A percentile compares a stretch with the other conserved stretches of the same genome.
Evolutionary conservation across 306 rosid species (phyloP).

Genomic region (Phaseolus lunatus): DNA sequence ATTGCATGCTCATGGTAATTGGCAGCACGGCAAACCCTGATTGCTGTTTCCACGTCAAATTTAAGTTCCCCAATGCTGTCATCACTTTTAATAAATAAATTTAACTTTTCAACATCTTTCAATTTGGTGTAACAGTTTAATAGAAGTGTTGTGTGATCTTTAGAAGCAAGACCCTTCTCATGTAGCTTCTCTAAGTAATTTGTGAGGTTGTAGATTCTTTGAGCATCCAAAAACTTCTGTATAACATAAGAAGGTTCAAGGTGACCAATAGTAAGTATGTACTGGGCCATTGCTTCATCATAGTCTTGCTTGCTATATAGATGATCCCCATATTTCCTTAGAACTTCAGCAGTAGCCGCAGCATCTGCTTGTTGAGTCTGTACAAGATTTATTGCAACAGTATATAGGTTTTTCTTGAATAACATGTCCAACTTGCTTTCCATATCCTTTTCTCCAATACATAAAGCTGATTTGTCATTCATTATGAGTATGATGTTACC

Average conservation of each 20-base stretch:
- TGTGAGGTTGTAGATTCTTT: constrained; percentile 93
- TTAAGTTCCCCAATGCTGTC: constrained; percentile 85
- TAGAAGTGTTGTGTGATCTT: constrained; percentile 96
- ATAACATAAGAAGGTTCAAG: constrained; percentile 99
- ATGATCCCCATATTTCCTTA: constrained; percentile 94
- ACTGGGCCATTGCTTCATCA: constrained; percentile 97
- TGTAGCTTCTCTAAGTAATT: constrained; percentile 97
- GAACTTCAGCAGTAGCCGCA: constrained; percentile 97
- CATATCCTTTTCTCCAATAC: constrained; percentile 99
- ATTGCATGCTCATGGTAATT: constrained; percentile 98
- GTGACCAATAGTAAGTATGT: constrained; percentile 92
- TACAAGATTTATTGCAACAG: constrained; percentile 94
- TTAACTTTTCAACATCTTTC: constrained; percentile 93
- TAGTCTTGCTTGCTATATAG: constrained; percentile 94
- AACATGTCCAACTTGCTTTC: constrained; percentile 99
- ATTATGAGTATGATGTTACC: constrained; percentile 90
- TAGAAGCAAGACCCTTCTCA: constrained; percentile 97
- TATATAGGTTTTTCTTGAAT: constrained; percentile 90
- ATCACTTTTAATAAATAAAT: constrained; percentile 83
- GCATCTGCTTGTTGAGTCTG: constrained; percentile 99
- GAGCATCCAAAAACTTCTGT: constrained; percentile 98
- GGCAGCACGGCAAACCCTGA: constrained; percentile 98
- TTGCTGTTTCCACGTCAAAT: constrained; percentile 97
- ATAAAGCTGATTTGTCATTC: constrained; percentile 87
- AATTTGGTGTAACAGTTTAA: constrained; percentile 94